These are phyloP conservation scores for Daucus carota DNA, from an alignment of 129 eudicot species.

Conservation along the genomic window DNA sequence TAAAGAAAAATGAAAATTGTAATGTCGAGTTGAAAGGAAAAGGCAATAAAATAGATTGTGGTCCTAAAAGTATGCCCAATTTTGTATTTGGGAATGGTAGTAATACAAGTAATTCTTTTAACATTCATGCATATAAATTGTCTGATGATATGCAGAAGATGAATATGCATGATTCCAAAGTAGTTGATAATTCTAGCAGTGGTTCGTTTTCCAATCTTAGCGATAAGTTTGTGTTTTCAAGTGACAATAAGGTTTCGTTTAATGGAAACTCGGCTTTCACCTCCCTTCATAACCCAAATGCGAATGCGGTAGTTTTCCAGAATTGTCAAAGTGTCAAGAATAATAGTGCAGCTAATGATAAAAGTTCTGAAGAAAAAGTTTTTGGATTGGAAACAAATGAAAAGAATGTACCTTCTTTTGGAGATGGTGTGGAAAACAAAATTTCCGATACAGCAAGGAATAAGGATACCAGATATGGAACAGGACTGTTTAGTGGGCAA, in stretches of 20 bases:
- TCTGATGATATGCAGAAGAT: constrained; percentile 41
- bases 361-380: constrained; percentile 12
- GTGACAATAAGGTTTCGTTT: constrained; percentile 17
- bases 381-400: constrained; percentile 23
- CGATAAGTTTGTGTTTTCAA: constrained; percentile 35
- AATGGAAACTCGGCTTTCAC: constrained; percentile 15
- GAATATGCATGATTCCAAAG: constrained; percentile 27
- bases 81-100: constrained; percentile 20
- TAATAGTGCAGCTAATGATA: constrained; percentile 3
- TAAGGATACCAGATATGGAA: background rate
- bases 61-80: constrained; percentile 14
- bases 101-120: constrained; percentile 18
- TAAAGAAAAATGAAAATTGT: constrained; percentile 20
- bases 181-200: constrained; percentile 7
- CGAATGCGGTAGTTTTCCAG: background rate
- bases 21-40: constrained; percentile 18
- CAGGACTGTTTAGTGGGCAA: constrained; percentile 7
- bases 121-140: constrained; percentile 22
- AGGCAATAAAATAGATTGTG: constrained; percentile 10
- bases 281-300: constrained; percentile 10
- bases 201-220: constrained; percentile 13
- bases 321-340: constrained; percentile 10
- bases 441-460: background rate
- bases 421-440: constrained; percentile 6
- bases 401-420: constrained; percentile 17